Evolutionary conservation across 768 basidiomycete species (phyloP).

Genomic region (Exidia glandulosa): DNA sequence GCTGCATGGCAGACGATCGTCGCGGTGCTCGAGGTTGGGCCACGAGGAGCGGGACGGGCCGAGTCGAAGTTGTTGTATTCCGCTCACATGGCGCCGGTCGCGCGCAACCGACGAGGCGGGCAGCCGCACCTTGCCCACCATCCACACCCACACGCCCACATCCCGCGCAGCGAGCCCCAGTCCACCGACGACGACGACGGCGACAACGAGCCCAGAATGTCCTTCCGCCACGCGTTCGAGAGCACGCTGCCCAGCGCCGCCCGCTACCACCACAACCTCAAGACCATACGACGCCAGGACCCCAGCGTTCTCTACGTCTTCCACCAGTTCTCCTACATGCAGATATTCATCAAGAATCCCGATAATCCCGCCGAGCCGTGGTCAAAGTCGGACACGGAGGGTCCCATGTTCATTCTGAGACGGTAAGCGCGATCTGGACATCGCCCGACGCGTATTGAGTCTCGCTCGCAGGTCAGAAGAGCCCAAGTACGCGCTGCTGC

Average conservation of each 20-base stretch:
- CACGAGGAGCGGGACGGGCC: too few species aligned
- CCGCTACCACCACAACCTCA: neutral
- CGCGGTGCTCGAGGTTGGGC: too few species aligned
- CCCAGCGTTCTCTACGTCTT: neutral
- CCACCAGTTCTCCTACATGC: neutral
- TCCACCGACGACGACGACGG: neutral
- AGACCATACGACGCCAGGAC: neutral
- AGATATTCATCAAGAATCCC: neutral
- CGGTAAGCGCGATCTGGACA: too few species aligned
- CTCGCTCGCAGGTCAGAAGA: neutral
- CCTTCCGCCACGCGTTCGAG: neutral
- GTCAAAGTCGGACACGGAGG: neutral
- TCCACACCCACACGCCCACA: too few species aligned
- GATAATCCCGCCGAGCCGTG: neutral
- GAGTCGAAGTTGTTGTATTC: too few species aligned
- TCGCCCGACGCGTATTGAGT: too few species aligned
- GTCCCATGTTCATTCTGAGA: neutral
- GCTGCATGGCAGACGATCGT: too few species aligned
- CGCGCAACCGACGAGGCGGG: too few species aligned
- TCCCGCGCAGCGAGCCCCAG: neutral
- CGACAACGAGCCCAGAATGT: neutral
- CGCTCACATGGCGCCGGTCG: too few species aligned
- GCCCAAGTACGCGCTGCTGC: neutral
- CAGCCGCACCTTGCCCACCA: too few species aligned
- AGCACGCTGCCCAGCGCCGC: neutral